phyloP scores from a whole-genome alignment of 108 stramenopile genomes.

The Fragilaria crotonensis region DNA sequence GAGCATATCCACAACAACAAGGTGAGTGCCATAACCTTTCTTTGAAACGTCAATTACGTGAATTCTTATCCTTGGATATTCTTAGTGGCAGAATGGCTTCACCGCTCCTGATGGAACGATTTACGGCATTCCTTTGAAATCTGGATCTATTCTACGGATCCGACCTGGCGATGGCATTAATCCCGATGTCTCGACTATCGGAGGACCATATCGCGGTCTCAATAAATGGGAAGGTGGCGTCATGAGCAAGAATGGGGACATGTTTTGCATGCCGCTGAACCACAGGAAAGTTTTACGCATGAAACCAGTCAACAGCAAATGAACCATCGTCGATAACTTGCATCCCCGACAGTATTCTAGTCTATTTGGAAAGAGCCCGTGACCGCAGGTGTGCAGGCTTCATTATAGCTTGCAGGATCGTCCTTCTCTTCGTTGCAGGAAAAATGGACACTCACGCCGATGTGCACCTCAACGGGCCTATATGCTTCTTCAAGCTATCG shows the following conservation, averaged over 20 bases:
- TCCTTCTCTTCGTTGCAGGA: too few relatives aligned
- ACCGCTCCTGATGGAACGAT: conserved; percentile 38
- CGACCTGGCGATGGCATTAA: conserved; percentile 2
- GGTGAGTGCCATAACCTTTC: not conserved
- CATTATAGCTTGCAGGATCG: too few relatives aligned
- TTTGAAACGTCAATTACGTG: not conserved
- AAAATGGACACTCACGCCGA: too few relatives aligned
- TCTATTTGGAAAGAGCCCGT: too few relatives aligned
- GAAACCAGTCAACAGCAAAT: too few relatives aligned
- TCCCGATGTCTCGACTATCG: conserved; percentile 32
- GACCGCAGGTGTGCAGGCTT: too few relatives aligned
- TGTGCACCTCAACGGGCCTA: too few relatives aligned
- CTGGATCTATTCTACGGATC: conserved; percentile 37
- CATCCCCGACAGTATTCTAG: too few relatives aligned
- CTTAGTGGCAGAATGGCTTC: conserved; percentile 15
- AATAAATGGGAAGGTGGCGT: conserved; percentile 75
- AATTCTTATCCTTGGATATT: too few relatives aligned
- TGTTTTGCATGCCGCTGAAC: conserved; percentile 65
- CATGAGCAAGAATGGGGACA: conserved; percentile 40
- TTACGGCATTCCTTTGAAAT: conserved; percentile 57
- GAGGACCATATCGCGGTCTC: conserved; percentile 32
- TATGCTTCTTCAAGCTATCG: too few relatives aligned
- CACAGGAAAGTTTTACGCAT: conserved; percentile 5
- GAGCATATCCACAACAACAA: conserved; percentile 10
- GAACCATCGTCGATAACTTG: too few relatives aligned